Evolutionary conservation across 2,329 filamentous ascomycete species (phyloP), one percentile per base, ranked within the genome.

Genomic region (Camillea tinctor): DNA sequence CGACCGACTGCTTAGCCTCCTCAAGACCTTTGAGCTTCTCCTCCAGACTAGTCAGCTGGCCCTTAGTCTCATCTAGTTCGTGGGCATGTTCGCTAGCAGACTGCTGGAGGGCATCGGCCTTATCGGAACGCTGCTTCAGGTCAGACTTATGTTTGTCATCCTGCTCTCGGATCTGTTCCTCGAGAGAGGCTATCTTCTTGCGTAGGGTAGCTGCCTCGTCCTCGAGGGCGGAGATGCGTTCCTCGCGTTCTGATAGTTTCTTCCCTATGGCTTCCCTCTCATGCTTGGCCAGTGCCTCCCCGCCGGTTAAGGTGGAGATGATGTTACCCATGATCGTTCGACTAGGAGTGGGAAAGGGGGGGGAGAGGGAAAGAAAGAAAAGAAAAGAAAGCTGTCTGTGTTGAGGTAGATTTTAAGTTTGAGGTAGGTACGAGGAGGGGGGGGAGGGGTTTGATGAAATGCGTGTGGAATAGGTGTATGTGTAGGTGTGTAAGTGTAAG

Each of bases 241-340:
- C 72, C 58, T 76, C 72, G 49, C 72, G 69, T 64, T 79, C 76
- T 65, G 72, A 72, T 48, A 78, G 71, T 66, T 76, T 73, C 67
- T 75, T 73, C 67, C 76, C 74, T 53, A 77, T 71, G 50, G 68
- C 69, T 9, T 69, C 64, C 49, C 66, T 66, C 57, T 73, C 71
- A 23, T 71, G 65, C 67, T 74, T 72, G 64, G 71, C 70, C 52
- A 76, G 58, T 54, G 71, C 70, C 66, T 73, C 74, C 67, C 72
- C 72, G 63, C 67, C 69, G n/a, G 73, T 70, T 65, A 78, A 75
- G 60, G 72, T 73, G 64, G 73, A 76, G 63, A 79, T 72, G 63
- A 77, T 75, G 69, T 76, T 74, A 68, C 75, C 75, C 75, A 77
- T 77, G 58, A 55, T 67, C 51, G 59, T 54, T n/a, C n/a, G 58